Evolutionary conservation across 2,329 filamentous ascomycete genomes (phyloP), one percentile per base, ranked within the genome.

Genomic region (Didymellaceae sp.): DNA sequence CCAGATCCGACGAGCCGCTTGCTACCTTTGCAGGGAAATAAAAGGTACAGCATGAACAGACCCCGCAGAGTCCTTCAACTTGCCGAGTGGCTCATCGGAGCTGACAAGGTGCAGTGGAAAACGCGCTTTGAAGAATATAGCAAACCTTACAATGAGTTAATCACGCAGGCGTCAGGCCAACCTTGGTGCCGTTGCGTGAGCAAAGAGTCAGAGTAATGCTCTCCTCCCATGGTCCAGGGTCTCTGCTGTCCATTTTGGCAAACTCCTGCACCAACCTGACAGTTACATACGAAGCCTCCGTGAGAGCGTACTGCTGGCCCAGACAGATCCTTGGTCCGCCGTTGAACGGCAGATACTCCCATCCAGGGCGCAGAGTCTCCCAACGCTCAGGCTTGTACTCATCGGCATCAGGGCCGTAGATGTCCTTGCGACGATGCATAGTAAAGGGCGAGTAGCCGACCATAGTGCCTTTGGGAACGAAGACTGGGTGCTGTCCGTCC

Each of bases 321-420:
- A 74, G 49, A 41, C 69, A 74, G 38, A 73, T 70, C 3, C 68
- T 55, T n/a, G 72, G 72, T 1, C 72, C 72, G 25, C 72, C 72
- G 35, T 73, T 73, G 54, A 75, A 75, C 1, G 72, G 72, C 7
- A 75, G 47, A 32, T 72, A 74, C 52, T 73, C 72, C 71, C 70
- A 74, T 3, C 68, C 62, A 1, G 68, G 66, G 4, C 69, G 65
- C 6, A 73, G 55, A 2, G 34, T 62, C 39, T 74, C 72, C 79
- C 78, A 82, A 51, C 78, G 70, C 63, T 78, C 78, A 0, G 78
- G 80, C 48, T 65, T 71, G 68, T 77, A 83, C 31, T 74, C 73
- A 17, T 75, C 66, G 5, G 78, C 78, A 39, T 82, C 79, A 11
- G 73, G 62, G 1, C 80, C 80, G 61, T 75, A 82, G 30, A 78